Conservation (phyloP, 345 rosid genomes). For the Jatropha curcas region DNA sequence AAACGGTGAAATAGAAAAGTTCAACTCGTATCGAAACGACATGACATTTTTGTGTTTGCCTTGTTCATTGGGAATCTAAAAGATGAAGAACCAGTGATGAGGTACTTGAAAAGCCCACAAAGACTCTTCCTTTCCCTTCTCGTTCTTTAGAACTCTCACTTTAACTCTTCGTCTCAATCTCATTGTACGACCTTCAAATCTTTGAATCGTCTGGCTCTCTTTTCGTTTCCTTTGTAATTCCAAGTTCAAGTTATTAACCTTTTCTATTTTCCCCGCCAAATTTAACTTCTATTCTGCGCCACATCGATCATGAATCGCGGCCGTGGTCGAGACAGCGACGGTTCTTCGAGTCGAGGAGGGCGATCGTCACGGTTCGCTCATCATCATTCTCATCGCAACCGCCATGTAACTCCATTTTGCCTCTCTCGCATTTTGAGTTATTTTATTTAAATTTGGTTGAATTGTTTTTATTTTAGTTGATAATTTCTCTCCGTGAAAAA, state of each 20-base stretch:
- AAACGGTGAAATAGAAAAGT: no score
- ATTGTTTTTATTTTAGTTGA: not conserved
- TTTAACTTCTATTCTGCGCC: not conserved
- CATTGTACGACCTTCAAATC: no score
- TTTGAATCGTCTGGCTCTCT: no score
- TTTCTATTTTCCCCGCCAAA: slow-evolving; percentile 9
- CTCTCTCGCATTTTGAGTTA: not conserved
- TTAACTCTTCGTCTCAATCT: no score
- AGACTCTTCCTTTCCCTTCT: no score
- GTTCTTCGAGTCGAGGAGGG: slow-evolving; percentile 13
- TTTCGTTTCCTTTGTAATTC: not conserved
- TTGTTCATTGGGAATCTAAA: no score
- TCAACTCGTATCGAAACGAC: no score
- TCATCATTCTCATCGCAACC: not conserved
- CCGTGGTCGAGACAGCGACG: slow-evolving; percentile 8
- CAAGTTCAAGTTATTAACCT: no score
- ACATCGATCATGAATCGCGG: slow-evolving; percentile 25
- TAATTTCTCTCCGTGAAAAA: not conserved
- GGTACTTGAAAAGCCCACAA: no score
- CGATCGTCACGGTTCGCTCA: slow-evolving; percentile 11
- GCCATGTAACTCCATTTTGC: slow-evolving; percentile 20
- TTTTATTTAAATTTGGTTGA: not conserved
- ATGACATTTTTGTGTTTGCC: no score
- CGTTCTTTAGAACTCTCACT: no score
- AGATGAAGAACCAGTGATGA: no score